These are phyloP conservation scores for Erodium texanum DNA, from an alignment of 441 rosid genomes.

Conservation along the genomic window DNA sequence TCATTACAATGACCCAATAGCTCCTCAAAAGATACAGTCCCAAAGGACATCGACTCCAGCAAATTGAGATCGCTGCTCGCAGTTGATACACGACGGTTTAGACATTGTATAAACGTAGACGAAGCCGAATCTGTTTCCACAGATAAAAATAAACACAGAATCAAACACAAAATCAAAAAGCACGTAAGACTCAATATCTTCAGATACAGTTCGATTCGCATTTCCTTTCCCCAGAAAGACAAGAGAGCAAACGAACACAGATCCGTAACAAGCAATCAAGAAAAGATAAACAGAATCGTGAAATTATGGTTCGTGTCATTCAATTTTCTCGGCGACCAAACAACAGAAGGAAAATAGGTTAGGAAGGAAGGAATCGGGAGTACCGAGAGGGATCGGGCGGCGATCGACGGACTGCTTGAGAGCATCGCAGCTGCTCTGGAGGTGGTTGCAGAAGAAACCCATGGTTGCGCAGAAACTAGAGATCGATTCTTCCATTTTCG, in stretches of 20 bases:
- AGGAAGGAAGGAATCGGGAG: not conserved
- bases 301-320: not conserved
- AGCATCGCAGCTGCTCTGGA: slow-evolving; percentile 54
- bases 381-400: slow-evolving; percentile 78
- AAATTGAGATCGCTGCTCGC: slow-evolving; percentile 34
- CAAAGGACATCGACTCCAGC: slow-evolving; percentile 50
- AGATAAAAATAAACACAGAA: too few relatives aligned
- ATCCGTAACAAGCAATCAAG: too few relatives aligned
- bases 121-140: slow-evolving; percentile 56
- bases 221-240: too few relatives aligned
- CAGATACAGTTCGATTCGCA: not conserved
- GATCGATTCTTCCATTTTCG: slow-evolving; percentile 49
- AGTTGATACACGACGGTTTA: slow-evolving; percentile 50
- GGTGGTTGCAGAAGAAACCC: slow-evolving; percentile 56
- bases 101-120: slow-evolving; percentile 56
- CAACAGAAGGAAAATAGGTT: not conserved
- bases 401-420: slow-evolving; percentile 59
- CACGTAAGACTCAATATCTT: not conserved
- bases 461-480: slow-evolving; percentile 33
- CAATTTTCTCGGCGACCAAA: not conserved
- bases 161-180: too few relatives aligned
- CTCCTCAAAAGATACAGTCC: slow-evolving; percentile 52
- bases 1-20: slow-evolving; percentile 68
- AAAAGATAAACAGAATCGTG: not conserved
- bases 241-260: too few relatives aligned